Evolutionary conservation across 2,329 filamentous ascomycete genomes (phyloP), one percentile per base, ranked within the genome.

Genomic region (Raffaelea arxii): DNA sequence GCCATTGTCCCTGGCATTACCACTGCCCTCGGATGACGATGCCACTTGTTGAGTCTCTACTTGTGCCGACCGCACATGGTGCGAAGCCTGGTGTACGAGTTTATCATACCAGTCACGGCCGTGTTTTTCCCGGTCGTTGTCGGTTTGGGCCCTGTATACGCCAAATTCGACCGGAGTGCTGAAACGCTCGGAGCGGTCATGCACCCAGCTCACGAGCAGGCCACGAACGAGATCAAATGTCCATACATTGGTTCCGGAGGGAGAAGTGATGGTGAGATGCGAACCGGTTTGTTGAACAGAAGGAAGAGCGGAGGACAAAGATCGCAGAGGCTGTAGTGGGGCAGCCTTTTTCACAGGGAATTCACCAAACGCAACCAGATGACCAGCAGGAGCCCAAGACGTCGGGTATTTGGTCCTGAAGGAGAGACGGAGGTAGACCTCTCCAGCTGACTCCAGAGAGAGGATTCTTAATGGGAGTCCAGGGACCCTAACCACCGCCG

Each of bases 31-130:
- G n/a, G n/a, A n/a, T n/a, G n/a, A n/a, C n/a, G n/a, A n/a, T n/a
- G 69, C 0, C 66, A 63, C 55, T 85, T 81, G 54, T 85, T 85
- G 59, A n/a, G n/a, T n/a, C n/a, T n/a, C n/a, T 85, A 77, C 0
- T 80, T 84, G 14, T 73, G 71, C 0, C 80, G 75, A 4, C 80
- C 76, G 71, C 78, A 84, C 61, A 84, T 77, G 6, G 68, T 65
- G 2, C 75, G 68, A 9, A 60, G 54, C 16, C 71, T 58, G 21
- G 65, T 68, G 4, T 62, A 59, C 7, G 59, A 54, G 66, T 11
- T 2, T 5, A 2, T 9, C 10, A 9, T 16, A 16, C 27, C 27
- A 32, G 16, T 16, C 10, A 32, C 27, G 27, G 16, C 27, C 27
- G 27, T n/a, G n/a, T n/a, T n/a, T n/a, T 22, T 7, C 12, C 35